Evolutionary conservation across 164 flowering plant species (phyloP).

Genomic region (Chimonanthus praecox): DNA sequence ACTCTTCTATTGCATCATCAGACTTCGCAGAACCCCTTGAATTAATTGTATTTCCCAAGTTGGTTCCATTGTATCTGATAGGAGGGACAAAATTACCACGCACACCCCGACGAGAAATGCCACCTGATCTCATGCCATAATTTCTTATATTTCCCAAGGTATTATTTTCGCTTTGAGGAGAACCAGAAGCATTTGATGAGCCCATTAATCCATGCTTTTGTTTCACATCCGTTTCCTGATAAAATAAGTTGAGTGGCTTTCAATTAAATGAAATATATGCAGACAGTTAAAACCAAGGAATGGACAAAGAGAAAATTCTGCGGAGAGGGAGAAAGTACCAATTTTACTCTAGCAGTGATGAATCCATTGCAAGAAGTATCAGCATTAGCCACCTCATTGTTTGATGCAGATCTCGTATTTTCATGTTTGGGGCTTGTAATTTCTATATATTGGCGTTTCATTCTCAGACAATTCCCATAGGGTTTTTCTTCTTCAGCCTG

Average conservation of each 20-base stretch:
- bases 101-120: constrained; percentile 68
- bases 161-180: constrained; percentile 59
- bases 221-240: constrained; percentile 82
- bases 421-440: constrained; percentile 40
- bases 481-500: constrained; percentile 48
- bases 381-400: constrained; percentile 38
- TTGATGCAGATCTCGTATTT: constrained; percentile 38
- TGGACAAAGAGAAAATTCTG: not conserved
- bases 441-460: constrained; percentile 58
- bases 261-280: not conserved
- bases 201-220: constrained; percentile 59
- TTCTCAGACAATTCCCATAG: constrained; percentile 22
- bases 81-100: constrained; percentile 97
- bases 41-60: constrained; percentile 44
- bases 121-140: constrained; percentile 57
- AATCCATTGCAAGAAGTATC: constrained; percentile 63
- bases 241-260: not conserved
- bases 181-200: constrained; percentile 61
- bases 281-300: not conserved
- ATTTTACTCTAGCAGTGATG: constrained; percentile 83
- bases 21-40: constrained; percentile 58
- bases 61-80: constrained; percentile 67
- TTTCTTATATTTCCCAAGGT: constrained; percentile 26
- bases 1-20: constrained; percentile 76
- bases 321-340: constrained; percentile 41